Evolutionary conservation across 768 basidiomycete genomes (phyloP).

Genomic region (Termitomyces sp.): DNA sequence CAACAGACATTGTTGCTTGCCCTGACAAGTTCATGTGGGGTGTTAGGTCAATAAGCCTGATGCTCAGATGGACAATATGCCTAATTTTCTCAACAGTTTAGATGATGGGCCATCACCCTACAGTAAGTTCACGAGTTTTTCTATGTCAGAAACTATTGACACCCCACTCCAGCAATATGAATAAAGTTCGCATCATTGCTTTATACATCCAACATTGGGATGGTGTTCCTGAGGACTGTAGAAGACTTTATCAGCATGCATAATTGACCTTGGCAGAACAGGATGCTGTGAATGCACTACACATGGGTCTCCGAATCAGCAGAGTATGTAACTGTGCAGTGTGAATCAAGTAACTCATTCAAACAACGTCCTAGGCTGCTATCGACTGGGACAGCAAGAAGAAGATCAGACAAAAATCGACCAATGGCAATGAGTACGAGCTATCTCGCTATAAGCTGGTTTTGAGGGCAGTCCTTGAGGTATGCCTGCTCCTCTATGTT

Average conservation of each 20-base stretch:
- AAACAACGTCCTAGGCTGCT: conserved; percentile 45
- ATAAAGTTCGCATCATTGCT: conserved; percentile 96
- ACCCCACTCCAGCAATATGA: conserved; percentile 55
- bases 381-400: conserved; percentile 78
- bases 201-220: conserved; percentile 93
- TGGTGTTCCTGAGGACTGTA: conserved; percentile 96
- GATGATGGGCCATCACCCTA: conserved; percentile 87
- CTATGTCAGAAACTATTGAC: not conserved
- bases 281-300: conserved; percentile 88
- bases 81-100: conserved; percentile 39
- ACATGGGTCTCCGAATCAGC: conserved; percentile 79
- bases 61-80: not conserved
- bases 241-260: conserved; percentile 93
- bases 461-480: conserved; percentile 80
- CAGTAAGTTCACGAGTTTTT: conserved; percentile 46
- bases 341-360: not conserved
- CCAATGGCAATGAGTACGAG: conserved; percentile 91
- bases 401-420: conserved; percentile 73
- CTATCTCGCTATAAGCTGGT: conserved; percentile 91
- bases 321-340: conserved; percentile 55
- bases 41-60: conserved; percentile 42
- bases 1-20: conserved; percentile 59
- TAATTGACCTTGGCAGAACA: conserved; percentile 83
- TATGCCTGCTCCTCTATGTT: conserved; percentile 27
- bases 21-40: conserved; percentile 74